Percentiles rank a stretch among this genome's conserved stretches.
Conservation (phyloP, 169 alveolate genomes). For the Eimeria sp. region DNA sequence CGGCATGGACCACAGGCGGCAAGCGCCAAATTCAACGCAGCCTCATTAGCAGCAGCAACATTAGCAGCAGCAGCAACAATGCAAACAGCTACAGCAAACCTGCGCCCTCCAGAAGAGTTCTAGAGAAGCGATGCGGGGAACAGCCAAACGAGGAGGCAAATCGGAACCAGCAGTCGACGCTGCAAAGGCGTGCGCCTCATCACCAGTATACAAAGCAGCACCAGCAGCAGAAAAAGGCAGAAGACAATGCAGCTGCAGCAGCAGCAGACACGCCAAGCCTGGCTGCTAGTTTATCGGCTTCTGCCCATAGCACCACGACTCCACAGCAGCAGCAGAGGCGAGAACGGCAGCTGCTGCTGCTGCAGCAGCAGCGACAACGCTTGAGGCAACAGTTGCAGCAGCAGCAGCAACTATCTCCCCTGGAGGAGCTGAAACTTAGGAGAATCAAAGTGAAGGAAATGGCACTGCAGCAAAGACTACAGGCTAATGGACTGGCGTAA, state of each 20-base stretch:
- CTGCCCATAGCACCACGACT: neutral
- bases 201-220: neutral
- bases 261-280: neutral
- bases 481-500: conserved; percentile 59
- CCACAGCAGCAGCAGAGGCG: conserved; percentile 40
- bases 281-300: neutral
- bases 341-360: conserved; percentile 54
- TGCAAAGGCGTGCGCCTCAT: neutral
- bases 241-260: neutral
- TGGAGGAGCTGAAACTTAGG: conserved; percentile 60
- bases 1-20: conserved; percentile 3
- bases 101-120: neutral
- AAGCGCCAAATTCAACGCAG: neutral
- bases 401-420: conserved; percentile 62
- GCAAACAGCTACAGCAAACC: neutral
- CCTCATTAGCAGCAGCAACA: neutral
- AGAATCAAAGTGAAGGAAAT: conserved; percentile 40
- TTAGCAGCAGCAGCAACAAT: neutral
- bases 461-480: conserved; percentile 58
- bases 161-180: neutral
- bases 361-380: conserved; percentile 68
- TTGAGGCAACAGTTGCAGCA: conserved; percentile 62
- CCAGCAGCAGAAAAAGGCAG: conserved; percentile 1
- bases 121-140: neutral
- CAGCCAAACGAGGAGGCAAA: neutral